Percentiles rank a stretch among this genome's conserved stretches.
Evolutionary conservation across 306 rosid species (phyloP).

Genomic region (Senna siamea): DNA sequence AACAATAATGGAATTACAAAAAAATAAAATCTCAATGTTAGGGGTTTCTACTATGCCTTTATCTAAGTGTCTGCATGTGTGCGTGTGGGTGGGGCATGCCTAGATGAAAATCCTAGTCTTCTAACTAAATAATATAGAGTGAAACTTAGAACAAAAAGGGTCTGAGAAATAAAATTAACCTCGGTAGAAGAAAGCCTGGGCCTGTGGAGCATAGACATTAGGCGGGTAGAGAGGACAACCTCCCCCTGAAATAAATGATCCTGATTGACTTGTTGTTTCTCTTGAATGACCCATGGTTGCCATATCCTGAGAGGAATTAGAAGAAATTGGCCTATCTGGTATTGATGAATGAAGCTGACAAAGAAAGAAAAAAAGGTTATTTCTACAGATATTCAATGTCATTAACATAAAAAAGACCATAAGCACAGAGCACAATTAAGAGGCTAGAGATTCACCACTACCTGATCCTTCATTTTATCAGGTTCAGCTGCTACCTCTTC

Average conservation of each 20-base stretch:
- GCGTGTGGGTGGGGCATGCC: neutral
- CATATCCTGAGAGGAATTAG: conserved; percentile 55
- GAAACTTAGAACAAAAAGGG: conserved; percentile 8
- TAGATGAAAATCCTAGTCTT: neutral
- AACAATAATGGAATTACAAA: neutral
- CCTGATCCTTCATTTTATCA: conserved; percentile 75
- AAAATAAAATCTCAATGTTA: neutral
- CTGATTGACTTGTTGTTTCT: conserved; percentile 59
- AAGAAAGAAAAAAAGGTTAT: conserved; percentile 1
- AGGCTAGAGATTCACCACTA: conserved; percentile 27
- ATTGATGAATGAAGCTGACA: conserved; percentile 48
- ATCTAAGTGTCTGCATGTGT: neutral
- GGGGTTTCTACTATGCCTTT: neutral
- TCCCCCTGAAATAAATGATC: conserved; percentile 59
- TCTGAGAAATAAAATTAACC: conserved; percentile 51
- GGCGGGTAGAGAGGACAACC: conserved; percentile 65
- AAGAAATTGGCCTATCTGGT: conserved; percentile 55
- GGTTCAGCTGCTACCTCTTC: conserved; percentile 71
- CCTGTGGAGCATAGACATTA: conserved; percentile 79
- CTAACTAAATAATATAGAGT: conserved; percentile 7
- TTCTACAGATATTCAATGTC: conserved; percentile 2
- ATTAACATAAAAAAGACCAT: conserved; percentile 13
- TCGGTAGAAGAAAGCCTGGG: conserved; percentile 78
- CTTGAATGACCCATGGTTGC: conserved; percentile 62
- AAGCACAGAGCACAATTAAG: neutral